Conservation (phyloP, 805 yeast species). For the Yarrowia porcina region DNA sequence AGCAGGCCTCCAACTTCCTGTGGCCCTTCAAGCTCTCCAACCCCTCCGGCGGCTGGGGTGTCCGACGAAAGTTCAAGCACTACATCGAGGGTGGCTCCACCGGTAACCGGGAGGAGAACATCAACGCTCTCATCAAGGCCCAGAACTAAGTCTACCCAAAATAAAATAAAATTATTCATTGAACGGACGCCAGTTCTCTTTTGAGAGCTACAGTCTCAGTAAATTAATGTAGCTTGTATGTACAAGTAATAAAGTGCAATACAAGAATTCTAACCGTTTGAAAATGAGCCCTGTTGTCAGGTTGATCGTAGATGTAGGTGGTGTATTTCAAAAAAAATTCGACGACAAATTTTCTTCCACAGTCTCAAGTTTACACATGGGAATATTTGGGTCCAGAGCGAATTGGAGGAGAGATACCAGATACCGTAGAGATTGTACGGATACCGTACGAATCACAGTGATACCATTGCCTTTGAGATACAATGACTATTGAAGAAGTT, state of each 20-base stretch:
- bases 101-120: constrained; percentile 79
- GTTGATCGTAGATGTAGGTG: no score
- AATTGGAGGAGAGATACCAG: no score
- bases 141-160: constrained; percentile 50
- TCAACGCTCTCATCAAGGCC: constrained; percentile 68
- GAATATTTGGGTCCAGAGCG: no score
- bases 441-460: no score
- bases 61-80: constrained; percentile 75
- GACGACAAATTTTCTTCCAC: no score
- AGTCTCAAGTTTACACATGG: no score
- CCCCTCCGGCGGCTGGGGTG: constrained; percentile 82
- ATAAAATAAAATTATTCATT: constrained; percentile 23
- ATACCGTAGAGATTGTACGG: no score
- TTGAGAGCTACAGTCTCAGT: not conserved
- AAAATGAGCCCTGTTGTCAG: no score
- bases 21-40: constrained; percentile 83
- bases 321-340: no score
- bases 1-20: constrained; percentile 79
- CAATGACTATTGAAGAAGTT: no score
- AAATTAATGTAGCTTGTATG: constrained; percentile 16
- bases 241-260: constrained; percentile 20
- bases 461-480: no score
- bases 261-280: no score
- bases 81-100: constrained; percentile 82
- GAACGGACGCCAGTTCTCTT: not conserved